Evolutionary conservation across 2,329 filamentous ascomycete genomes (phyloP), one percentile per base, ranked within the genome.

Genomic region (Fusarium longipes): DNA sequence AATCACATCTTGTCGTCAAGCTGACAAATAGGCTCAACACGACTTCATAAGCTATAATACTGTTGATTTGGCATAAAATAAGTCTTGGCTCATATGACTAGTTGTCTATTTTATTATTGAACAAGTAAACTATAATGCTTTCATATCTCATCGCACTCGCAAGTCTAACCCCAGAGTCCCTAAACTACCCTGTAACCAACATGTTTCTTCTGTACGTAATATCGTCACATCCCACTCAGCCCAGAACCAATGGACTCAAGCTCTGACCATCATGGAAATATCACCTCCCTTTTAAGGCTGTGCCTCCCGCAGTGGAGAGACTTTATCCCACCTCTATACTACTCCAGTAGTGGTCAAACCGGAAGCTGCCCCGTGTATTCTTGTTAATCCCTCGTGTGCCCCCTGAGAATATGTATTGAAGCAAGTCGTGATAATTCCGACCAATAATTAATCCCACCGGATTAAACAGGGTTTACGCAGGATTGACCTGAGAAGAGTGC

Each of bases 251-350:
- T 47, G 17, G 40, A 47, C 51, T 29, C 12, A 30, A 30, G 30
- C 15, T 38, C 40, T 43, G 50, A 15, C 43, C 57, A 17, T 63
- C 44, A 10, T 35, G 29, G 3, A 35, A 14, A 43, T 27, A 25
- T 39, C 43, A 63, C 60, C 58, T 63, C 59, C 59, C 59, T 63
- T 32, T 49, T 63, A 63, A 40, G 60, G 60, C 58, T 63, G 45
- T 27, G 50, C 36, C 36, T 63, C 49, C 59, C 42, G 57, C 57
- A 30, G 57, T 55, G 36, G 36, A 62, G 18, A 22, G 32, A 22
- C 8, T n/a, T 27, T 27, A 43, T 33, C 30, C 14, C 10, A 38
- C 18, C 10, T 15, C 11, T 17, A n/a, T 10, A 18, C 48, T 24
- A 50, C n/a, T n/a, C n/a, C n/a, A n/a, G n/a, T n/a, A n/a, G n/a